Base-by-base conservation (phyloP, 2,329 filamentous ascomycete genomes). In the Trichophyton benhamiae region DNA sequence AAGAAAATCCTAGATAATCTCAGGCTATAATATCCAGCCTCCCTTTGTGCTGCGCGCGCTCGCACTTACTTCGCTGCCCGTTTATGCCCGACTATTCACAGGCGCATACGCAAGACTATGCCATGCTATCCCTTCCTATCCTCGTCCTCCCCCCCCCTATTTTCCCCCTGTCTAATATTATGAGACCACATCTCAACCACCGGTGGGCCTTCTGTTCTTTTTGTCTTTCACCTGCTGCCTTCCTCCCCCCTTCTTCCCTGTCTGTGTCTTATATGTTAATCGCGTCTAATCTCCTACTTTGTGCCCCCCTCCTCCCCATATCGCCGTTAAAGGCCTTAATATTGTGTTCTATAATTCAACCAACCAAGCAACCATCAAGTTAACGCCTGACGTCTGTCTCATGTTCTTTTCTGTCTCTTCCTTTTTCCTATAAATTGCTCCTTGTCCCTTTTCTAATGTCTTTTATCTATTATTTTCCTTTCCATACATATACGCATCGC, bases 1-100 rank as follows among this genome's bases (percentile, higher is more conserved):
- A 91, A 96, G 75, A 91, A 91, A 68, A 96, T 99, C 69, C 79
- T 99, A 67, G 85, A 87, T 70, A 91, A 94, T 72, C 77, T 99
- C 67, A 85, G 86, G 71, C 81, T 97, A 65, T 96, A 77, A 53
- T 11, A 15, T 17, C n/a, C 33, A 7, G 13, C 49, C 27, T 25
- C 20, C 13, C 11, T 33, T 7, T 53, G 33, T 53, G 9, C 22
- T 20, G 30, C 27, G n/a, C 49, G 27, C n/a, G 3, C 49, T n/a
- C 22, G 33, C 49, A 27, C 15, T 41, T 41, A 41, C 8, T n/a
- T 6, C 41, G 2, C 17, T 44, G 3, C n/a, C 41, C 13, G 33
- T 38, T 9, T 38, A 38, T 13, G 33, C 11, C 33, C 33, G 9
- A 38, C 33, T 13, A 13, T 38, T 38, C 33, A 38, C 27, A 7